Evolutionary conservation across 2,329 filamentous ascomycete species (phyloP), one percentile per base, ranked within the genome.

Genomic region (Gyromitra esculenta): DNA sequence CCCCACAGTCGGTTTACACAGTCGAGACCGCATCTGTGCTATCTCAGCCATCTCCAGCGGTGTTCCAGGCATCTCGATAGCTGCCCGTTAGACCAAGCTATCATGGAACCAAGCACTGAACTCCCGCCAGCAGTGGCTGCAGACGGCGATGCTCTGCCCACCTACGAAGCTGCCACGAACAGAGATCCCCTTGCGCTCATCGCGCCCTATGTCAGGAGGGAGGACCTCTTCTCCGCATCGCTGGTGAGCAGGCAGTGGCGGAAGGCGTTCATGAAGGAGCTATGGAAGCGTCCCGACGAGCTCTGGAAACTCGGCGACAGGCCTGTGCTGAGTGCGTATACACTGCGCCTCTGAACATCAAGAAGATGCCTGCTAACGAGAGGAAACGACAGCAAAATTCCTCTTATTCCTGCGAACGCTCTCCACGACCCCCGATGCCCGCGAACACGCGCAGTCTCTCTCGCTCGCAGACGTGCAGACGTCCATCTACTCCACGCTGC

Each of bases 151-250:
- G 7, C 15, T 3, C 77, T 79, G 1, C 80, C 80, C 0, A 77
- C 75, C 21, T 81, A 81, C 59, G 74, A 79, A 73, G 77, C 50
- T 31, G 79, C 80, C 35, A 81, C 73, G 43, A 62, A 75, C 15
- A 70, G 70, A 25, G 75, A 81, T 65, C 79, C 79, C 4, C 41
- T 80, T 21, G n/a, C 56, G 8, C 65, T 80, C 37, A 43, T 80
- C 4, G 77, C 76, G 21, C 68, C 64, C 8, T 80, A 81, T 56
- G 50, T 80, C 18, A 52, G 62, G 5, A 73, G 45, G 0, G 41
- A 70, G 37, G 80, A 81, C 63, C 48, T 81, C 21, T 76, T 76
- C 52, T 69, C 67, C 21, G 79, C 65, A 1, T 69, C 75, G 13
- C 74, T 79, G 1, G 80, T 80, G 31, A 79, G 59, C 21, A 66